phyloP scores from a whole-genome alignment of 2,329 filamentous ascomycete genomes.

The Pyricularia grisea region DNA sequence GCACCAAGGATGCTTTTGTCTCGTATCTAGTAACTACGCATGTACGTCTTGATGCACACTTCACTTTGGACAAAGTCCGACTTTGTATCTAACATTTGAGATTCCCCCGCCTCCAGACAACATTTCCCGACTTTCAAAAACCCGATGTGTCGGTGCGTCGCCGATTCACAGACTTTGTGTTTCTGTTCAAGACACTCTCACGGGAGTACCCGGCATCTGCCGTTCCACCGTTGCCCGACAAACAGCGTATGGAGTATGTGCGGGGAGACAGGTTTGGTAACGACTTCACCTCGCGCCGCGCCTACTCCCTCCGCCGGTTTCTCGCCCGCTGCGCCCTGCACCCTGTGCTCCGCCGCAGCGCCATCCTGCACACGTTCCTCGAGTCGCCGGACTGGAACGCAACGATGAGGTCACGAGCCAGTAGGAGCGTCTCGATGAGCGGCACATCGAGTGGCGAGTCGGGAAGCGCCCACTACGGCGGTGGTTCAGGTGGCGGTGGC shows the following conservation, averaged over 20 bases:
- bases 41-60: slow-evolving; percentile 35
- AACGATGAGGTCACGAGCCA: slow-evolving; percentile 73
- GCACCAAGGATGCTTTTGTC: slow-evolving; percentile 92
- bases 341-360: slow-evolving; percentile 74
- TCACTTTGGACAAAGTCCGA: background rate
- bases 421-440: slow-evolving; percentile 43
- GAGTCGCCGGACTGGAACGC: slow-evolving; percentile 95
- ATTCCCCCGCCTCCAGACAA: slow-evolving; percentile 49
- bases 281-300: slow-evolving; percentile 84
- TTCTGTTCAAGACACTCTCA: slow-evolving; percentile 82
- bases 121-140: slow-evolving; percentile 87
- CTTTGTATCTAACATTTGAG: slow-evolving; percentile 11
- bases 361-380: slow-evolving; percentile 79
- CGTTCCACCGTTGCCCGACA: slow-evolving; percentile 90
- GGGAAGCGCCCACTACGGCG: slow-evolving; percentile 24
- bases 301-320: slow-evolving; percentile 86
- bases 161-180: slow-evolving; percentile 96
- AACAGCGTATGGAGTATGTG: slow-evolving; percentile 99
- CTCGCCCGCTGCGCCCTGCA: slow-evolving; percentile 79
- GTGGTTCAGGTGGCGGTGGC: slow-evolving; percentile 41
- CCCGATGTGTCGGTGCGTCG: slow-evolving; percentile 70
- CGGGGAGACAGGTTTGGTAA: slow-evolving; percentile 88
- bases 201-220: slow-evolving; percentile 87
- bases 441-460: slow-evolving; percentile 18
- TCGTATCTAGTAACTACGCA: slow-evolving; percentile 91